phyloP scores from a whole-genome alignment of 345 rosid species.

The Eucalyptus rudis region DNA sequence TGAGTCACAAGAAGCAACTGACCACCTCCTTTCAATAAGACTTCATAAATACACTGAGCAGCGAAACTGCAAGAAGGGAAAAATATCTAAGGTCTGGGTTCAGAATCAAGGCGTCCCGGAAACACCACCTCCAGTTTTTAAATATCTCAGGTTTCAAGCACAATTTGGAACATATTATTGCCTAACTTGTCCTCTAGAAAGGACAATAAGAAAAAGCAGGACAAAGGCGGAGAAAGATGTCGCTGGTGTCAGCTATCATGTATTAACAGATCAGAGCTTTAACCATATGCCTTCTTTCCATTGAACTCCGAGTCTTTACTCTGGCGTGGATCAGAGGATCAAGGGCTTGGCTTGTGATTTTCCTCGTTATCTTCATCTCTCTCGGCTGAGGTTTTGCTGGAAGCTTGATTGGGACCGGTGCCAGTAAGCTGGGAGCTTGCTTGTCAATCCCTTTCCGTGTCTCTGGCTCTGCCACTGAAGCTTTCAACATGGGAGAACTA shows the following conservation, averaged over 20 bases:
- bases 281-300: not conserved
- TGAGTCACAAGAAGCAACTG: not conserved
- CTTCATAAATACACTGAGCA: not conserved
- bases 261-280: not conserved
- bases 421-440: slow-evolving; percentile 16
- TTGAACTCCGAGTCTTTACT: not conserved
- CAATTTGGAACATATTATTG: not conserved
- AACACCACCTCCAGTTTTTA: not conserved
- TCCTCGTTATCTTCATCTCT: slow-evolving; percentile 3
- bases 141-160: not conserved
- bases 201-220: not conserved
- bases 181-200: not conserved
- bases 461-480: not conserved
- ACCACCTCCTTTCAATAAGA: not conserved
- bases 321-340: slow-evolving; percentile 5
- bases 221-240: not conserved
- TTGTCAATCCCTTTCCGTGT: not conserved
- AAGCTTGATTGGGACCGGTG: slow-evolving; percentile 12
- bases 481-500: slow-evolving; percentile 2
- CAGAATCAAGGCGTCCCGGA: not conserved
- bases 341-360: slow-evolving; percentile 24
- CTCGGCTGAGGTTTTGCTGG: not conserved
- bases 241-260: not conserved
- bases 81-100: not conserved
- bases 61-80: not conserved